Base-by-base conservation (phyloP, 2,329 filamentous ascomycete genomes). In the Raffaelea arxii region DNA sequence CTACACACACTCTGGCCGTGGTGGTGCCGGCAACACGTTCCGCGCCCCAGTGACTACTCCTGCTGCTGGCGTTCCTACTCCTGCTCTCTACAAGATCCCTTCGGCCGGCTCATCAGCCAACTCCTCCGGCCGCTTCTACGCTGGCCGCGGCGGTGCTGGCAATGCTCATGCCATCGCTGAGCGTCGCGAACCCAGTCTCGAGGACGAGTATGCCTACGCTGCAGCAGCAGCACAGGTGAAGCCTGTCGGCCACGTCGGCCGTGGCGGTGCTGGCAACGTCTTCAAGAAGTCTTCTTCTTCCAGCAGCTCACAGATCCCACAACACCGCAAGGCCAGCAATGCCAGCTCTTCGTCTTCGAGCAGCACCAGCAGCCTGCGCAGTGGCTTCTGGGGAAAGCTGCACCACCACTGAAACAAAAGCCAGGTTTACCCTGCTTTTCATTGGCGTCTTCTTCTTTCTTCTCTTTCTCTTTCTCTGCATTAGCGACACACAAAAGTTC, bases 61-160 rank as follows among this genome's bases (percentile, higher is more conserved):
- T 49, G 42, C 74, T 49, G 62, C 77, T 57, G 70, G 71, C 57
- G 65, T 74, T 44, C 69, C 74, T 47, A 72, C 75, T 47, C 69
- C 74, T 47, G 71, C 75, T 47, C 67, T 72, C 50, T 49, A 60
- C 51, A 59, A 62, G 44, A 61, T 62, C 48, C 65, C 68, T 52
- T 61, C 63, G 7, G 64, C 70, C 19, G 56, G 62, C 49, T 69
- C 72, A 41, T 65, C 64, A 52, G 53, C 70, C 55, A 54, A 62
- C 59, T 56, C 58, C 53, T 51, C 68, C 38, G 62, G 68, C 49
- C 71, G 73, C 65, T 82, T 82, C 70, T 75, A 79, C 66, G 74
- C 74, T 11, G 81, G 81, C 55, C 78, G 81, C 48, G 81, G 81
- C 54, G 80, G 81, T 48, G 80, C 79, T 3, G 81, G 81, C 57